Evolutionary conservation across 148 eudicot species (phyloP), one percentile per base, ranked within the genome.

Genomic region (Euryodendron excelsum): DNA sequence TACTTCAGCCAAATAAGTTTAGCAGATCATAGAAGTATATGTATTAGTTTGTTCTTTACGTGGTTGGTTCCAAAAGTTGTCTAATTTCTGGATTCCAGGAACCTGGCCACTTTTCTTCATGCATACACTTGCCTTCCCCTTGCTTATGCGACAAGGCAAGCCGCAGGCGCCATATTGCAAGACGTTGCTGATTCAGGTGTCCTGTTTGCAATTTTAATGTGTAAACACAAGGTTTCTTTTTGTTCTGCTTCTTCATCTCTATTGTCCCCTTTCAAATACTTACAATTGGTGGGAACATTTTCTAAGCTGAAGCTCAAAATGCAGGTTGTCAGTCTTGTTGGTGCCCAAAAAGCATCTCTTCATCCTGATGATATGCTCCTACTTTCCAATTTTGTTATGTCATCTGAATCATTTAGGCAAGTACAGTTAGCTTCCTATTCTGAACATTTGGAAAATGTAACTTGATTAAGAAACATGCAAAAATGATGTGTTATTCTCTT

Each of bases 311-410:
- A 69, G 78, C 77, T 83, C 58, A 59, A 12, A 73, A 80, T 86
- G 87, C 93, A 96, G 99, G 97, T 96, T 69, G 83, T 96, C 84
- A 93, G 97, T 87, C 90, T 96, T 82, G 97, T 93, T 67, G 97
- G 99, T 62, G 94, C 98, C 69, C 93, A 96, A 76, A 96, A 96
- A 80, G 94, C 94, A 78, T 90, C 93, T 68, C 93, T 96, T 78
- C 98, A 96, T 86, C 99, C 99, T 36, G 98, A 96, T 87, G 99
- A 96, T 85, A 90, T 96, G 91, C 85, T 93, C 80, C 86, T 96
- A 27, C 93, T 96, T 81, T 88, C 98, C 78, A 96, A 96, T 77
- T 93, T 96, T 81, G 91, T 96, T 30, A 90, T 90, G 90, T 91
- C 99, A 72, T 96, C 98, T 52, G 98, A 89, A 83, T 96, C 99